phyloP scores from a whole-genome alignment of 495 filamentous ascomycete genomes.

The Podospora fimiseda region DNA sequence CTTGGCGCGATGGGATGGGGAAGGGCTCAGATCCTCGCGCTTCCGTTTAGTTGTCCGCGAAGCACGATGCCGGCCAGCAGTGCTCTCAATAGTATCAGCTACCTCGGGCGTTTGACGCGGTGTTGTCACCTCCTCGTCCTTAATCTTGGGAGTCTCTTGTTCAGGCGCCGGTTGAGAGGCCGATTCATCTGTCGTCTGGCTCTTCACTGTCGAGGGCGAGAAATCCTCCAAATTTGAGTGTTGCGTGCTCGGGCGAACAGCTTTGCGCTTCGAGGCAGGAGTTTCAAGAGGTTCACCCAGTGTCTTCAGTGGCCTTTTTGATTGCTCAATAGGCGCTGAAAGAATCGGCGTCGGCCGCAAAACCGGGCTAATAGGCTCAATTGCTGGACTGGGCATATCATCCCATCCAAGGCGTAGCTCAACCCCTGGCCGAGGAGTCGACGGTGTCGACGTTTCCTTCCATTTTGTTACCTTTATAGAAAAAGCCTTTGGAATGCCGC shows the following conservation, averaged over 20 bases:
- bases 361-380: conserved; percentile 43
- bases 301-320: too few species aligned
- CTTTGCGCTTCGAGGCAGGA: conserved; percentile 10
- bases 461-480: conserved; percentile 44
- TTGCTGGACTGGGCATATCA: conserved; percentile 34
- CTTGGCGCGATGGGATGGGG: conserved; percentile 13
- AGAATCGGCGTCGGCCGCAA: conserved; percentile 7
- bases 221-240: conserved; percentile 4
- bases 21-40: conserved; percentile 37
- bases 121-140: conserved; percentile 64
- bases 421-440: conserved; percentile 34
- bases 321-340: too few species aligned
- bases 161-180: conserved; percentile 10
- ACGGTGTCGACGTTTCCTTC: conserved; percentile 37
- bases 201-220: conserved; percentile 29
- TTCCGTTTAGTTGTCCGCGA: conserved; percentile 37
- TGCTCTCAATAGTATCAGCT: conserved; percentile 44
- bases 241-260: conserved; percentile 1
- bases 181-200: conserved; percentile 18
- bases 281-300: too few species aligned
- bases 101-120: conserved; percentile 48
- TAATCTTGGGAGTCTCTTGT: conserved; percentile 41
- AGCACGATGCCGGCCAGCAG: conserved; percentile 18
- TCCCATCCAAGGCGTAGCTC: conserved; percentile 21
- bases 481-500: conserved; percentile 8